phyloP scores from a whole-genome alignment of 352 stramenopile species.

The Globisporangium splendens region DNA sequence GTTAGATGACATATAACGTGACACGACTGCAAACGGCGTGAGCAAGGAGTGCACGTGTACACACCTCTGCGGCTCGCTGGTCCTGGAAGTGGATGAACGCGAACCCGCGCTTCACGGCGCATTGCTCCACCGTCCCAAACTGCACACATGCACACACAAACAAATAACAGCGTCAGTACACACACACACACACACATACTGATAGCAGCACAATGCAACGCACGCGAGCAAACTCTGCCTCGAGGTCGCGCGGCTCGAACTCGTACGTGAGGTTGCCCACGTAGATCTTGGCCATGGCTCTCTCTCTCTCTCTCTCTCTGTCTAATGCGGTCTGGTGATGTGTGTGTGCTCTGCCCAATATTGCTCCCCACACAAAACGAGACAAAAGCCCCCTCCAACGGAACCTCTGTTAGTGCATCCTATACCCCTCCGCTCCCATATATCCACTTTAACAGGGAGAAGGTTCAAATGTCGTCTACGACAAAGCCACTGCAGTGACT shows the following conservation, averaged over 20 bases:
- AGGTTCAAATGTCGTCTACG: too few species aligned
- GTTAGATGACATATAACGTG: too few species aligned
- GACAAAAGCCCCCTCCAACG: too few species aligned
- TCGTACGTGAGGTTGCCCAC: constrained; percentile 63
- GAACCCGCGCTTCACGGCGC: constrained; percentile 56
- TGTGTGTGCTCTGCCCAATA: too few species aligned
- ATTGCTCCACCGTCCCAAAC: constrained; percentile 48
- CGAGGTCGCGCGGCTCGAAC: constrained; percentile 36
- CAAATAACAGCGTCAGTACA: background rate
- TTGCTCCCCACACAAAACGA: too few species aligned
- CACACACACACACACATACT: too few species aligned
- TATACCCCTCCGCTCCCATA: too few species aligned
- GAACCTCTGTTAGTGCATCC: too few species aligned
- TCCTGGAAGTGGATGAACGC: constrained; percentile 57
- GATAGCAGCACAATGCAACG: background rate
- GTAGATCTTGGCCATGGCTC: constrained; percentile 61
- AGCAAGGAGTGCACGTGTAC: too few species aligned
- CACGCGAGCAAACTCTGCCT: constrained; percentile 48
- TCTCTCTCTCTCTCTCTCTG: constrained; percentile 15
- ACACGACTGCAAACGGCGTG: too few species aligned
- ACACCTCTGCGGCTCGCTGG: constrained; percentile 34
- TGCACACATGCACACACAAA: constrained; percentile 10
- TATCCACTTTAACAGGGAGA: too few species aligned
- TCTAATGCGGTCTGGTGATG: constrained; percentile 7
- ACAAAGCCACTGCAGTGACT: too few species aligned